Conservation (phyloP, 495 filamentous ascomycete species). For the Podospora tetraspora region DNA sequence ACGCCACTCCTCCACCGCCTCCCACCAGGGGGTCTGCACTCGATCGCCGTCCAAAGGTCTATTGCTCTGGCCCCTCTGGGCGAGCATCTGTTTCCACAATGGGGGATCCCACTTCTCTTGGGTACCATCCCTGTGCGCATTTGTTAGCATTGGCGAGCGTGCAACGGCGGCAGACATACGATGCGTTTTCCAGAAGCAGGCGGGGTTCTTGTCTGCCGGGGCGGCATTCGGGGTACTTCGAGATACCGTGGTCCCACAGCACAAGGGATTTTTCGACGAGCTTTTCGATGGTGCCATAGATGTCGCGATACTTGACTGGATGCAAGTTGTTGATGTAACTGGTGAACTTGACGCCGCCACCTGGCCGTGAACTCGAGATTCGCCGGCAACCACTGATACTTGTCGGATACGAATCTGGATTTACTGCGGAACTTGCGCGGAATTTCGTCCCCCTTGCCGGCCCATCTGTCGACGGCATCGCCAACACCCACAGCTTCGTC, state of each 20-base stretch:
- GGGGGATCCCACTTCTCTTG: slow-evolving; percentile 36
- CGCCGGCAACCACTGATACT: slow-evolving; percentile 59
- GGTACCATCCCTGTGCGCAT: slow-evolving; percentile 40
- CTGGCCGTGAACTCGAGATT: slow-evolving; percentile 43
- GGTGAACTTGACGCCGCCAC: slow-evolving; percentile 60
- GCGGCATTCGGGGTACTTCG: slow-evolving; percentile 18
- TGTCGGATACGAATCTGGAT: slow-evolving; percentile 35
- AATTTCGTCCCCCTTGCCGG: slow-evolving; percentile 27
- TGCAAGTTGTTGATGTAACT: slow-evolving; percentile 65
- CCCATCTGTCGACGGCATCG: slow-evolving; percentile 30
- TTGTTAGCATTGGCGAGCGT: slow-evolving; percentile 13
- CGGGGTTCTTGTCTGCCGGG: slow-evolving; percentile 48
- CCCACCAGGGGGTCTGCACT: background rate
- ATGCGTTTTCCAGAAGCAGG: slow-evolving; percentile 27
- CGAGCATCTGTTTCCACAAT: slow-evolving; percentile 38
- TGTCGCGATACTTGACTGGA: slow-evolving; percentile 39
- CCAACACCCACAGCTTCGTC: slow-evolving; percentile 29
- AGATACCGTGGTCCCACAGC: slow-evolving; percentile 46
- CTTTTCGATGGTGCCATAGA: slow-evolving; percentile 51
- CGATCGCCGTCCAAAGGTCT: background rate
- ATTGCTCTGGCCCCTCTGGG: background rate
- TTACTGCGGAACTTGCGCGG: background rate
- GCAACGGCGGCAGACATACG: background rate
- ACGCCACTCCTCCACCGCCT: slow-evolving; percentile 24
- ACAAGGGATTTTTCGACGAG: slow-evolving; percentile 49